Evolutionary conservation across 1,284 basidiomycete species (phyloP), one percentile per base, ranked within the genome.

Genomic region (Pisolithus thermaeus): DNA sequence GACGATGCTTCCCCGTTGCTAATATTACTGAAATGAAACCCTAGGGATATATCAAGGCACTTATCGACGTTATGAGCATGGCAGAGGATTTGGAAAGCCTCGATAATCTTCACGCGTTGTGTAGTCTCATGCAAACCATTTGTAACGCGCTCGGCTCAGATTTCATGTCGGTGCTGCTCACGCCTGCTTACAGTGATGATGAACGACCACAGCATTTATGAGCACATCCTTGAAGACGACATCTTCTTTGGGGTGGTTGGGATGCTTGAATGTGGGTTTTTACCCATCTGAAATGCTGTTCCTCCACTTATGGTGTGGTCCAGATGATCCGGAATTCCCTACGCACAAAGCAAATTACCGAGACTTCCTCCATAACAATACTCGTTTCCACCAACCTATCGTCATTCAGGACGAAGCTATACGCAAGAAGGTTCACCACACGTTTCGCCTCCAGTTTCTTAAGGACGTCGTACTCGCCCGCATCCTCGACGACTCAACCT

Each of bases 401-500:
- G 77, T 81, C 27, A 88, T 97, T 62, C 78, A 79, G 41, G 90
- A 95, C 60, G 70, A 77, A 20, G 58, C 66, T 45, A 85, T 96
- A 42, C 84, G 86, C 61, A 80, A 80, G 56, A 97, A 98, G 72
- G 90, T 99, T 49, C 94, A 97, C 67, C 92, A 97, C 64, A 97
- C 94, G 1, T 98, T 97, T 65, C 90, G 96, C 12, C 79, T 99
- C 3, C 90, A 93, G 62, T 99, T 96, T 70, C 86, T 99, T 58
- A 98, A 97, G 69, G 96, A 99, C 65, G 96, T 99, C 53, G 92
- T 99, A 36, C 87, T 99, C 32, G 93, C 94, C 0, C 84, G 96
- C 7, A 84, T 90, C 2, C 80, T 98, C 43, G 96, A 99, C 64
- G 96, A 99, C 67, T 90, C 92, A 1, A 97, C 94, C 0, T 97